Evolutionary conservation across 179 eudicot species (phyloP), one percentile per base, ranked within the genome.

Genomic region (Beta lomatogona): DNA sequence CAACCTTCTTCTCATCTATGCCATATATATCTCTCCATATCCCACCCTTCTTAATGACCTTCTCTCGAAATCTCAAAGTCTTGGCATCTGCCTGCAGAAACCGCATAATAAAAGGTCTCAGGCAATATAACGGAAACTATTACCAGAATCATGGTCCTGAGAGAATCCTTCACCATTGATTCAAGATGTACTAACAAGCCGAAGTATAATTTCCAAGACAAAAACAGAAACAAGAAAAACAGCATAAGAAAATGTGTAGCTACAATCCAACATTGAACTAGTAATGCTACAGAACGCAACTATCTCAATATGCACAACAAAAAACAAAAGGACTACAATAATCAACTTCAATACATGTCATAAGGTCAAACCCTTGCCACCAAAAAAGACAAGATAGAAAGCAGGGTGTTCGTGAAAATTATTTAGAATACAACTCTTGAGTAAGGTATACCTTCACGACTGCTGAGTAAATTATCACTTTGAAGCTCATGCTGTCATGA

Each of bases 1-100:
- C 97, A 81, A 97, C 98, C 85, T 91, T 95, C 89, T 94, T 97
- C 89, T 97, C 99, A 86, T 97, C 99, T 76, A 94, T 85, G 36
- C 98, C 99, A 50, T 92, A 97, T 69, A 97, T 94, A 82, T 97
- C 99, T 89, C 93, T 91, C 99, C 99, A 97, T 46, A 90, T 71
- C n/a, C 99, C 99, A 81, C 98, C 99, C 70, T 88, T 92, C 83
- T 93, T 93, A 57, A 93, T 53, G 61, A 97, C 97, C 84, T 87
- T 92, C 69, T 94, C 99, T 84, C 94, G 88, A 82, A 97, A 97
- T 86, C 89, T 89, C 75, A 85, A 83, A 21, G 99, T 97, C 89
- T 97, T 97, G 80, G 98, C 95, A 88, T 97, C 99, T 79, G 97
- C 97, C 99, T 97, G 97, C 69, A 86, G 54, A 82, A 81, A 79